Base-by-base conservation (phyloP, 2,329 filamentous ascomycete genomes). In the Nothophaeocryptopus gaeumannii region DNA sequence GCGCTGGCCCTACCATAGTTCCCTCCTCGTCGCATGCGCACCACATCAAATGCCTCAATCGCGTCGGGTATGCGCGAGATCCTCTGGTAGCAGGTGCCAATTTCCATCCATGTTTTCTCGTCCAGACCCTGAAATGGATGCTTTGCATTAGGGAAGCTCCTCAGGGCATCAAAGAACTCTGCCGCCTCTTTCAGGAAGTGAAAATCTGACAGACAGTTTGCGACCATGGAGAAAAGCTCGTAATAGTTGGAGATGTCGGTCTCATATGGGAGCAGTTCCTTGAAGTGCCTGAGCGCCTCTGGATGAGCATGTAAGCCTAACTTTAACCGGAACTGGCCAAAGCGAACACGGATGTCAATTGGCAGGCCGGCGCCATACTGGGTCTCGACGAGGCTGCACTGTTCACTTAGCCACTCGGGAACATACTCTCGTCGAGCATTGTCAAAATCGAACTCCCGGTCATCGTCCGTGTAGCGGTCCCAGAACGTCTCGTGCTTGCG, bases 401-500 rank as follows among this genome's bases (percentile, higher is more conserved):
- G 70, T 2, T 72, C 77, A 4, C 77, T 73, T 8, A 76, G 69
- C 65, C 86, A 96, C 1, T 79, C 79, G 2, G 79, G 68, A 5
- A 88, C 78, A 50, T 78, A 70, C 2, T 74, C 67, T 50, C 91
- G 83, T 53, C 93, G 75, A 10, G 80, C 84, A 14, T 78, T 75
- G 63, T 89, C 82, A 38, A 84, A 79, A 66, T 99, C 93, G 82
- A 90, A 99, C 70, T 99, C 93, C 49, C 90, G 80, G 65, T 96
- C 89, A 65, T 96, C 89, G 5, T 81, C 75, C 29, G 79, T 54
- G 36, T 56, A 74, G 56, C 77, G 66, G 50, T 95, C 86, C 93
- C 93, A 99, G 62, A 83, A 89, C 0, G 63, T 69, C 66, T 99
- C 91, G 4, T 79, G 74, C 32, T 78, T 74, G 41, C 93, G 83